Evolutionary conservation across 164 flowering plant genomes (phyloP), one percentile per base, ranked within the genome.

Genomic region (Vitis vinifera): DNA sequence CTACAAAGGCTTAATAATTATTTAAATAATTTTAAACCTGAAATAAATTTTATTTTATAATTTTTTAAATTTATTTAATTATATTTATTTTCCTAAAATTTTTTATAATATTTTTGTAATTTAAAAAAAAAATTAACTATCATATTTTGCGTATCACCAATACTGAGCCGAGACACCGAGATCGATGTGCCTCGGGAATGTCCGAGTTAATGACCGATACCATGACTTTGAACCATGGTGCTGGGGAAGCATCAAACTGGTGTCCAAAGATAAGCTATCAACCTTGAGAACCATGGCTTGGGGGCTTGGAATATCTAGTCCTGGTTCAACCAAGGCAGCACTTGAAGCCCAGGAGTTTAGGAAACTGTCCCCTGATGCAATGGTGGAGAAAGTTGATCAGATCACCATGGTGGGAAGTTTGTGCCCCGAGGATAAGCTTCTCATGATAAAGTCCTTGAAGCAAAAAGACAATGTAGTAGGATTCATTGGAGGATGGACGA

Each of bases 241-340:
- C 67, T 56, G 80, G 80, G 30, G 77, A n/a, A 51, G 29, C 27
- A 69, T 72, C 56, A 77, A 56, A 65, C n/a, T 80, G 61, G 66
- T 68, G 10, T 74, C 80, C 9, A 63, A 51, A 23, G 78, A 80
- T 19, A 59, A 72, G 48, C 55, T 77, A 27, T 15, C 68, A 1
- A 27, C 31, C 27, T 61, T 63, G 13, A 53, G 15, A 66, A 49
- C 60, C 14, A 65, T 74, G 10, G 71, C 71, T 31, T 12, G 27
- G 2, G 65, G 51, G 1, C 57, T 67, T 53, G 80, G 76, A 65
- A 9, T 67, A 37, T 37, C n/a, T 50, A 7, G 1, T 10, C 65
- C 47, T 8, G 58, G n/a, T 27, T 55, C 62, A n/a, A 56, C 50
- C 1, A n/a, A 44, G 19, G 11, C 15, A 37, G 70, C 47, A 37